Base-by-base conservation (phyloP, 75 land plant genomes). In the Pinus tabuliformis region DNA sequence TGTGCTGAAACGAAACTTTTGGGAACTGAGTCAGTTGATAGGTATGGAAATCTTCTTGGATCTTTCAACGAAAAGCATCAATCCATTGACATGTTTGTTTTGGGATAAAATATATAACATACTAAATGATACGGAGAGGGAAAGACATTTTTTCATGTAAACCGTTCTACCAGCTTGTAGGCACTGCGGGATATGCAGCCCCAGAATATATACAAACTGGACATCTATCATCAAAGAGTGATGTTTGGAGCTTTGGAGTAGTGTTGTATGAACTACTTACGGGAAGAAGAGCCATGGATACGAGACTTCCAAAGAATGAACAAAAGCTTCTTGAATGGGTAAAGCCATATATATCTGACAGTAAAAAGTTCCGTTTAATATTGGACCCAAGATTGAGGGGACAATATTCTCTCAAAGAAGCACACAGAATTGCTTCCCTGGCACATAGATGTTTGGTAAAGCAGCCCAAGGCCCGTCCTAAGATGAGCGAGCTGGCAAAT, bases 121-220 rank as follows among this genome's bases (percentile, higher is more conserved):
- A 3, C 22, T 68, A 20, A 62, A 68, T 42, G 54, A 68, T n/a
- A 49, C 8, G 72, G 22, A 24, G 64, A 24, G 64, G 42, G 54
- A 9, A 49, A 49, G 11, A 49, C 54, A 49, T 49, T 49, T 49
- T 49, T 49, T 9, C 11, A 39, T 42, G 24, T 68, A 68, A 18
- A 49, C 12, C 2, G 54, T 73, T 73, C 5, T n/a, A 74, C 42
- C 85, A 94, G 98, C 88, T 92, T 77, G 91, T 87, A 37, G 98
- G 98, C 8, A 95, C 98, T 24, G 75, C 85, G 33, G 98, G 97
- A 17, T 94, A 94, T 80, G 90, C 91, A 5, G 95, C 97, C 57
- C 97, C 97, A 24, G 97, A 94, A 76, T 94, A 94, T 77, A 83
- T 94, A 36, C 97, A 94, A 30, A 91, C 89, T 12, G 97, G 97